Conservation (phyloP, 441 rosid genomes). For the Eutrema salsugineum region DNA sequence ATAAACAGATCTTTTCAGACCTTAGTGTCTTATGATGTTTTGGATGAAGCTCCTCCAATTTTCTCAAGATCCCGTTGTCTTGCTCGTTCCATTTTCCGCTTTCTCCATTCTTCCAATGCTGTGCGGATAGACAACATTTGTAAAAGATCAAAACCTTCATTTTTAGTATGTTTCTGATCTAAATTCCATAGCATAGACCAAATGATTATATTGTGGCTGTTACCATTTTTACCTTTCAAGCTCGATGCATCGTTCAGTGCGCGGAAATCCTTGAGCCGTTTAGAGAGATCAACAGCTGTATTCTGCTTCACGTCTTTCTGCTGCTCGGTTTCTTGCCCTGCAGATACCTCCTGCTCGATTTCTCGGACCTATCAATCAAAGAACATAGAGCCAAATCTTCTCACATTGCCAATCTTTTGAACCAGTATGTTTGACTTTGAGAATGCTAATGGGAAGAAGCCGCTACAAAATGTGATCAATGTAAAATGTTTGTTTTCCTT, state of each 20-base stretch:
- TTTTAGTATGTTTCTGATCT: background rate
- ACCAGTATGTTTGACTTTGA: background rate
- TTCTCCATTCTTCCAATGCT: constrained; percentile 95
- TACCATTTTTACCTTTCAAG: constrained; percentile 53
- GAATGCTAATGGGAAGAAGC: background rate
- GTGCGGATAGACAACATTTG: constrained; percentile 6
- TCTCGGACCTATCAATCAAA: constrained; percentile 60
- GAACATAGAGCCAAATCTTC: background rate
- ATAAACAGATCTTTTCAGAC: background rate
- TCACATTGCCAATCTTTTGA: background rate
- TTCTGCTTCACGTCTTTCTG: constrained; percentile 58
- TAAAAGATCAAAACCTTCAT: background rate
- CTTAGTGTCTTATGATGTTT: constrained; percentile 23
- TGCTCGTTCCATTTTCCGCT: constrained; percentile 87
- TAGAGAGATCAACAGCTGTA: constrained; percentile 64
- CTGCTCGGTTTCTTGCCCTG: constrained; percentile 43
- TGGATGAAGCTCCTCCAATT: constrained; percentile 47
- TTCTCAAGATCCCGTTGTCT: constrained; percentile 60
- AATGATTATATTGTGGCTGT: background rate
- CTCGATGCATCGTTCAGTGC: constrained; percentile 57
- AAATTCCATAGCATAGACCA: background rate
- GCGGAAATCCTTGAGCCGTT: constrained; percentile 68
- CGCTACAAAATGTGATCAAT: background rate
- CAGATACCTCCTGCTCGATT: constrained; percentile 67
- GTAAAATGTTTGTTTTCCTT: background rate